Conservation (phyloP, 2,329 filamentous ascomycete species). For the Aureobasidium vineae region DNA sequence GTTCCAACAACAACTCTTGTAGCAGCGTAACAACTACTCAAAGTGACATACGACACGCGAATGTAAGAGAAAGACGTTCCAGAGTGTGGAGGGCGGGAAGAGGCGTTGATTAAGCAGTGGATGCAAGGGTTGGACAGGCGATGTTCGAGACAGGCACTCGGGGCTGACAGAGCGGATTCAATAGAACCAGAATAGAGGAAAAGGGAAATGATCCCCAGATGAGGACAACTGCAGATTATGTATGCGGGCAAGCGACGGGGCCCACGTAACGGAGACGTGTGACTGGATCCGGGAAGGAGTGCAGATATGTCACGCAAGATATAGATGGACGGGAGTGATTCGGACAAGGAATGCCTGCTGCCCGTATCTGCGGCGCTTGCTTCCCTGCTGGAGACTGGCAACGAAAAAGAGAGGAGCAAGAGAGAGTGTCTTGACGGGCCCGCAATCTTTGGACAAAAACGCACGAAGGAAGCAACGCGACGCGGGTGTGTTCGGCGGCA, state of each 20-base stretch:
- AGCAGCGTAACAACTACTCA: constrained; percentile 15
- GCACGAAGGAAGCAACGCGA: constrained; percentile 10
- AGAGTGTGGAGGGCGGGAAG: not conserved
- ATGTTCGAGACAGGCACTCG: constrained; percentile 5
- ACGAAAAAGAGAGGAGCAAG: constrained; percentile 9
- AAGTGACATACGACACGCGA: constrained; percentile 29
- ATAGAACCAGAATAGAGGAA: not conserved
- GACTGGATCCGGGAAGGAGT: constrained; percentile 23
- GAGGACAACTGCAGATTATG: constrained; percentile 25
- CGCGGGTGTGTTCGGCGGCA: constrained; percentile 8
- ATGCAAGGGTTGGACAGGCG: constrained; percentile 15
- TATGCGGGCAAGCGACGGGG: constrained; percentile 19
- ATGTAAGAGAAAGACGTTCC: constrained; percentile 28
- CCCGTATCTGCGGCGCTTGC: constrained; percentile 12
- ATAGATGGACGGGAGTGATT: constrained; percentile 10
- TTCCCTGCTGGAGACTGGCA: not conserved
- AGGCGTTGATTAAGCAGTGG: not conserved
- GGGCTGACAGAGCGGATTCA: constrained; percentile 17
- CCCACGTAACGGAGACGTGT: constrained; percentile 12
- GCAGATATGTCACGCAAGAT: constrained; percentile 24
- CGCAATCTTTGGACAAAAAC: constrained; percentile 1
- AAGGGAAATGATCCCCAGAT: constrained; percentile 14
- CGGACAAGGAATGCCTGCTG: constrained; percentile 8
- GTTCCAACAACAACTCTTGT: constrained; percentile 27
- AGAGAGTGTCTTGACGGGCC: not conserved